These are phyloP conservation scores for Lizonia empirigonia DNA, from an alignment of 2,329 filamentous ascomycete genomes.

Conservation along the genomic window DNA sequence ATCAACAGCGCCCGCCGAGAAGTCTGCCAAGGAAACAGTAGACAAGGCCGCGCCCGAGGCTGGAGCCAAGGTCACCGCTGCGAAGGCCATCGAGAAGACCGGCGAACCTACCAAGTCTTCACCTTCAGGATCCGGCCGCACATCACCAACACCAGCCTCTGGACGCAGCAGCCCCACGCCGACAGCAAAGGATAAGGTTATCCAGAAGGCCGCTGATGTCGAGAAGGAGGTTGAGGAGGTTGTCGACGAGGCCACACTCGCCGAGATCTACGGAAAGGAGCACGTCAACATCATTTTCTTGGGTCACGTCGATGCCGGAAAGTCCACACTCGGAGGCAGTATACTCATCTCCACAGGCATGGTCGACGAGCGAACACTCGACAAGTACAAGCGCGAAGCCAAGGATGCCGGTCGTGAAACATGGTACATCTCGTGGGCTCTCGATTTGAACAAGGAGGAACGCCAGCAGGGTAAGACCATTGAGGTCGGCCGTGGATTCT, in stretches of 20 bases:
- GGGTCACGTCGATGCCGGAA: constrained; percentile 97
- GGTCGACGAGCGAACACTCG: constrained; percentile 98
- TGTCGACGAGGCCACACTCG: constrained; percentile 82
- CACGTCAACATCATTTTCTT: constrained; percentile 96
- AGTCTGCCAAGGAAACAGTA: constrained; percentile 55
- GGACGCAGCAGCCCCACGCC: constrained; percentile 79
- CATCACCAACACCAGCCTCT: constrained; percentile 80
- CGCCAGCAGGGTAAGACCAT: constrained; percentile 96
- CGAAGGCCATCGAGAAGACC: constrained; percentile 91
- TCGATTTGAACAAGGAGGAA: constrained; percentile 97
- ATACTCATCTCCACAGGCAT: constrained; percentile 94
- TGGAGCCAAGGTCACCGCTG: constrained; percentile 81
- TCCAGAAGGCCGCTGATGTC: constrained; percentile 79
- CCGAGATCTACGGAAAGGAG: constrained; percentile 95
- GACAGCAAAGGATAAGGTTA: constrained; percentile 62
- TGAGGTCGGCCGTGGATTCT: constrained; percentile 88
- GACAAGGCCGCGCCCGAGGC: constrained; percentile 62
- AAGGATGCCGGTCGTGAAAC: constrained; percentile 96
- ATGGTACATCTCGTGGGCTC: constrained; percentile 98
- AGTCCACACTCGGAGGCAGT: constrained; percentile 92
- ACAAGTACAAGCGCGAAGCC: constrained; percentile 89
- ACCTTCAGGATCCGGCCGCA: constrained; percentile 64
- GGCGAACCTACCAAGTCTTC: constrained; percentile 67
- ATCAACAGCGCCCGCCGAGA: constrained; percentile 55
- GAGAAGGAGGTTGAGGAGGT: constrained; percentile 78